Conservation (phyloP, 306 rosid species). For the Cyamopsis tetragonoloba region DNA sequence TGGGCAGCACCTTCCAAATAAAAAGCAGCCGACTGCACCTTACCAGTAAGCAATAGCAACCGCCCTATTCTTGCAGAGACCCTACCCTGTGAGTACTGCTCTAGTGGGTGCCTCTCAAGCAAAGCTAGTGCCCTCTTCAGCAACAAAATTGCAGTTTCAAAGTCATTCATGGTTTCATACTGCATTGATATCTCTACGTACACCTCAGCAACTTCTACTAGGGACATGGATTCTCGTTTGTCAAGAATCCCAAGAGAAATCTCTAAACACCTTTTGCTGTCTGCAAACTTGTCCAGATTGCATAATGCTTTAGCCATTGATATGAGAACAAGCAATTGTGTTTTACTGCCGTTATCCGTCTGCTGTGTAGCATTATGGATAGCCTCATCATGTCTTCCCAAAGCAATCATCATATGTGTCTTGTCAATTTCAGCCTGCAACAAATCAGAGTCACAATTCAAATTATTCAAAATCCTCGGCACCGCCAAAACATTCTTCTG, state of each 20-base stretch:
- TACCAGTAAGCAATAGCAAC: conserved; percentile 78
- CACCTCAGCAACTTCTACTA: conserved; percentile 78
- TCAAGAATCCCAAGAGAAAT: conserved; percentile 78
- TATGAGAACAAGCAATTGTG: conserved; percentile 66
- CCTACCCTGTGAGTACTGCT: conserved; percentile 86
- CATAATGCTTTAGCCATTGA: conserved; percentile 87
- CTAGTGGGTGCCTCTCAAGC: conserved; percentile 87
- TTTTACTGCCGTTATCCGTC: conserved; percentile 69
- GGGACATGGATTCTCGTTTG: conserved; percentile 54
- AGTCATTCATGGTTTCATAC: conserved; percentile 86
- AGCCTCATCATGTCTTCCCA: conserved; percentile 76
- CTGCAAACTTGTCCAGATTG: conserved; percentile 64
- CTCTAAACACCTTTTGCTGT: conserved; percentile 69
- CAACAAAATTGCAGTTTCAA: conserved; percentile 80
- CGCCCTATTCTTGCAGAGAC: conserved; percentile 90
- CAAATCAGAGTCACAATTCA: conserved; percentile 75
- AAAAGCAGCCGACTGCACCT: conserved; percentile 82
- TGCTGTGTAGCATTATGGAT: conserved; percentile 54
- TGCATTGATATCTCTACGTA: conserved; percentile 84
- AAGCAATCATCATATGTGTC: conserved; percentile 85
- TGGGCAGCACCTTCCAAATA: conserved; percentile 88
- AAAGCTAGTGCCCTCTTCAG: conserved; percentile 64
- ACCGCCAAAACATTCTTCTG: conserved; percentile 77
- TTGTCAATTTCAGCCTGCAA: conserved; percentile 77
- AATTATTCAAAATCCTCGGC: conserved; percentile 69